A percentile compares a stretch with the other conserved stretches of the same genome.
These are phyloP conservation scores for Obelidium mucronatum DNA, from an alignment of 192 early-diverging fungal species.

Conservation along the genomic window DNA sequence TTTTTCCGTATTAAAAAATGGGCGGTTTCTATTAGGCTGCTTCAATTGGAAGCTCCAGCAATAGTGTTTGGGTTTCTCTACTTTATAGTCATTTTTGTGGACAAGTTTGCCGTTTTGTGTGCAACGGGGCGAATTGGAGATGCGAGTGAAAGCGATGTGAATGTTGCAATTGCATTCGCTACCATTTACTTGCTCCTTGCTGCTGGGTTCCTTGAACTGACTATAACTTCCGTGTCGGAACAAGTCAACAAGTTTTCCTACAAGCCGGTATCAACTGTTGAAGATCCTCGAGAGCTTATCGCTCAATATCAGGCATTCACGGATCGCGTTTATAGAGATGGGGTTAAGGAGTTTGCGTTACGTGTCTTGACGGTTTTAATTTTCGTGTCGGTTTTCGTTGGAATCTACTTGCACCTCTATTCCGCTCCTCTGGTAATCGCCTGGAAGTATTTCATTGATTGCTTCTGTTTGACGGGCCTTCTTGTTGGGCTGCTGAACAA, in stretches of 20 bases:
- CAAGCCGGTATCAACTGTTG: background rate
- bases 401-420: background rate
- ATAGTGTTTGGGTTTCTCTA: too few relatives aligned
- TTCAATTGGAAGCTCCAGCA: too few relatives aligned
- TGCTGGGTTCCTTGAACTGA: too few relatives aligned
- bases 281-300: background rate
- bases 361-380: background rate
- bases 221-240: too few relatives aligned
- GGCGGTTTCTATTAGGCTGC: too few relatives aligned
- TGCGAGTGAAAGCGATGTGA: too few relatives aligned
- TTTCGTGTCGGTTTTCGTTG: background rate
- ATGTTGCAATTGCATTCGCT: conserved; percentile 42
- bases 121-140: too few relatives aligned
- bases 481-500: conserved; percentile 51
- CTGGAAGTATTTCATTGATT: background rate
- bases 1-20: too few relatives aligned
- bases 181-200: conserved; percentile 52
- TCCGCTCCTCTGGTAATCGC: background rate
- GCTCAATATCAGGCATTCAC: conserved; percentile 7
- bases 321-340: background rate
- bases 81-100: too few relatives aligned
- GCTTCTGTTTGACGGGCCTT: conserved; percentile 22
- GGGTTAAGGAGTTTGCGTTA: background rate
- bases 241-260: background rate
- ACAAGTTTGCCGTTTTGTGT: too few relatives aligned